Evolutionary conservation across 805 yeast genomes (phyloP).

Genomic region (Metschnikowia continentalis): DNA sequence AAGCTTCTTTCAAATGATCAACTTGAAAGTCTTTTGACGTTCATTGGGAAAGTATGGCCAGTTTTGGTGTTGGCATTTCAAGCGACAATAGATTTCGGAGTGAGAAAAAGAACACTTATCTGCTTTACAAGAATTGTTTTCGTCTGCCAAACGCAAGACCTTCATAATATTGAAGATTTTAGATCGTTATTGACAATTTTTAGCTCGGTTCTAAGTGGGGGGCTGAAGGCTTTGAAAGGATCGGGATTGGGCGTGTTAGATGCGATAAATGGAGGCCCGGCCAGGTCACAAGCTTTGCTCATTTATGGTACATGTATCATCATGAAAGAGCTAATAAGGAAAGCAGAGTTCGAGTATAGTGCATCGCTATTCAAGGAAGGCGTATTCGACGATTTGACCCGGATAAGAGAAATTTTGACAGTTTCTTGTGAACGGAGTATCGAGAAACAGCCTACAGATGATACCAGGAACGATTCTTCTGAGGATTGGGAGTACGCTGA

Average conservation of each 20-base stretch:
- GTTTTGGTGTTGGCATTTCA: slow-evolving; percentile 61
- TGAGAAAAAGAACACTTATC: slow-evolving; percentile 54
- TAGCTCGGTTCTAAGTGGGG: slow-evolving; percentile 60
- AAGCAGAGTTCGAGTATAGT: slow-evolving; percentile 43
- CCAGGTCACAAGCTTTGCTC: slow-evolving; percentile 25
- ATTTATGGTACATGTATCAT: slow-evolving; percentile 49
- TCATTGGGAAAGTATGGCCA: slow-evolving; percentile 47
- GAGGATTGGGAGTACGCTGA: not conserved
- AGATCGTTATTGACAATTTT: slow-evolving; percentile 44
- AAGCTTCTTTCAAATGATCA: slow-evolving; percentile 22
- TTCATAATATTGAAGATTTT: slow-evolving; percentile 27
- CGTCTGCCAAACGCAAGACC: slow-evolving; percentile 32
- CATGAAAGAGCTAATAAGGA: slow-evolving; percentile 40
- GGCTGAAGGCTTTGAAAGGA: slow-evolving; percentile 22
- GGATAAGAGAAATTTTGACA: not conserved
- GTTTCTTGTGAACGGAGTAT: not conserved
- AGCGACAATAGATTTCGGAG: slow-evolving; percentile 64
- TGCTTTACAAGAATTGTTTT: slow-evolving; percentile 50
- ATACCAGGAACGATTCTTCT: not conserved
- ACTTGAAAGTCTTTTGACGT: slow-evolving; percentile 22
- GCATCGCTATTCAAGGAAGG: slow-evolving; percentile 68
- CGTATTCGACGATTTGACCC: slow-evolving; percentile 46
- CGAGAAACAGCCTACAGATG: not conserved
- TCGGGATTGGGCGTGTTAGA: not conserved
- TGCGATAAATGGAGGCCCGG: not conserved